Base-by-base conservation (phyloP, 2,329 filamentous ascomycete species). In the Phoma sp. region DNA sequence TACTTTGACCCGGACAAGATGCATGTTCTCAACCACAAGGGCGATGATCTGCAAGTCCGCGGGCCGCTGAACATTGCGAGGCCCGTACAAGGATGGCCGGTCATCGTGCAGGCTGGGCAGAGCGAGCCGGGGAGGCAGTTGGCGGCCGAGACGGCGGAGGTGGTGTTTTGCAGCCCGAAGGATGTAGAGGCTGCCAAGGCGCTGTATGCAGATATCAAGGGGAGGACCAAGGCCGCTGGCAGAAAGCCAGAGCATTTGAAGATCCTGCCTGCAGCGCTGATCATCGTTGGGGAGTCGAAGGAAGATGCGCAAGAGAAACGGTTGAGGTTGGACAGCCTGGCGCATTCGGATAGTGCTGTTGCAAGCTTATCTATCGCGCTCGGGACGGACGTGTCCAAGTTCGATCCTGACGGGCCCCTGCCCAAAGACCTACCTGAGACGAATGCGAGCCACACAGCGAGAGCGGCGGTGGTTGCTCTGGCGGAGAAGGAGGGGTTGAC, bases 291-390 rank as follows among this genome's bases (percentile, higher is more conserved):
- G 0, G 77, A 73, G 31, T 90, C 87, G 0, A 82, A 88, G 55
- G 85, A 86, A 50, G 86, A 88, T 67, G 88, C 88, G 0, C 72
- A 79, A 51, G 81, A 79, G 10, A 90, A 89, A 72, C 84, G 86
- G 43, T 72, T 78, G 0, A 84, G 88, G 6, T 84, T 84, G 53
- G 56, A 61, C 21, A 57, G 36, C 27, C 39, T 57, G n/a, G 58
- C 51, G 7, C 81, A 81, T 3, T 78, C 82, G 39, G 88, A 87
- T 60, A 88, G 88, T 4, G 88, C 87, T 0, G 82, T 85, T 58
- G 80, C 81, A 0, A 84, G 81, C 1, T 65, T 85, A 35, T 83
- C 81, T 81, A 69, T 90, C 49, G 85, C 87, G 1, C 73, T 91
- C 19, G 88, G 85, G 1, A 84, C 87, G 37, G 84, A 88, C 65